Evolutionary conservation across 306 rosid species (phyloP), one percentile per base, ranked within the genome.

Genomic region (Sicyos baderoa): DNA sequence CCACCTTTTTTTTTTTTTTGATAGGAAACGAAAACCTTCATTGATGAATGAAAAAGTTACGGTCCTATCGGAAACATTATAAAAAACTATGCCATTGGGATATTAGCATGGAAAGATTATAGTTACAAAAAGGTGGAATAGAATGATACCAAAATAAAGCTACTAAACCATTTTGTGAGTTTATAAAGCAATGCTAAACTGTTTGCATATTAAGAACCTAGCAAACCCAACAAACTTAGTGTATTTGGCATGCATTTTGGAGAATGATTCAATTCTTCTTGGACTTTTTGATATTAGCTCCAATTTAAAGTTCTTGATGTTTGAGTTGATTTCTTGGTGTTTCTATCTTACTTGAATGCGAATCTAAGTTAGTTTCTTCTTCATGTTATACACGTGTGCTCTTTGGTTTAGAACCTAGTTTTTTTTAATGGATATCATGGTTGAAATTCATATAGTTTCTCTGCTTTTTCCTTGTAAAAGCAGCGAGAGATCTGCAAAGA

Each of bases 401-500:
- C 40, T 12, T 57, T 29, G 63, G 12, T n/a, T 57, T 57, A 2
- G 12, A 56, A 11, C 25, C 12, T 56, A 9, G 25, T 9, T 23
- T 3, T 44, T 56, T 21, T 22, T 25, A 9, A 9, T 22, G 5
- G 65, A 59, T 59, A 59, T 59, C 22, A 40, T 42, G 51, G 52
- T 63, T 32, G 3, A 42, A 40, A 12, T 42, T 63, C 51, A 61
- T 11, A 63, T 63, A 40, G 27, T 64, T 25, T 42, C 35, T 6
- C 6, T 32, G 5, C 49, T 60, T 74, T 73, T 17, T 61, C 52
- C 68, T 45, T 44, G 55, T 74, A 47, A 62, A 76, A 60, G 64
- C 77, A 84, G 89, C 27, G 85, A 83, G 72, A 87, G 71, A 29
- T 50, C 80, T 51, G 72, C 54, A n/a, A 89, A 91, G 80, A 87